phyloP scores from a whole-genome alignment of 2,329 filamentous ascomycete genomes.

The Neoarthrinium moseri region DNA sequence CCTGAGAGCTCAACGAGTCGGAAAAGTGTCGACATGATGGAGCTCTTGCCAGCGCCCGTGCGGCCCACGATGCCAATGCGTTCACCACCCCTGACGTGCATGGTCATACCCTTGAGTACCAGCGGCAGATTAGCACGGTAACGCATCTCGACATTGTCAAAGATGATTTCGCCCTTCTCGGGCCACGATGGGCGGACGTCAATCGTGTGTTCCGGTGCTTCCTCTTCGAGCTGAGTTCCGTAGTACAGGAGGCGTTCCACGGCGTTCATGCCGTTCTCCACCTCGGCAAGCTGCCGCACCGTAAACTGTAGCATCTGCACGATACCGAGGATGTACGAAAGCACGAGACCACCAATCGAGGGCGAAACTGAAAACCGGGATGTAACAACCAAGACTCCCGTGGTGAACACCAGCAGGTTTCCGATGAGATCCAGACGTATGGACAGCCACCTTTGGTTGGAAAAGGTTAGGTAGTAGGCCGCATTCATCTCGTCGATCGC shows the following conservation, averaged over 20 bases:
- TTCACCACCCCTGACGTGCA: conserved; percentile 74
- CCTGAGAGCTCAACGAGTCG: conserved; percentile 67
- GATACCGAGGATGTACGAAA: conserved; percentile 90
- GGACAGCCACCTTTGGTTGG: conserved; percentile 92
- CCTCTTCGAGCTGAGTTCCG: conserved; percentile 81
- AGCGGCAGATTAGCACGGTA: conserved; percentile 72
- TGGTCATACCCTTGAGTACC: conserved; percentile 67
- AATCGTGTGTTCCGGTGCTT: conserved; percentile 77
- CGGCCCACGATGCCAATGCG: conserved; percentile 79
- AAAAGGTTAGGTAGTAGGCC: conserved; percentile 92
- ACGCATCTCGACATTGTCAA: conserved; percentile 75
- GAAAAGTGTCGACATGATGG: conserved; percentile 81
- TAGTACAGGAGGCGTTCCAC: conserved; percentile 92
- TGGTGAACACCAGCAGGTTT: conserved; percentile 80
- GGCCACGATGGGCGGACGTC: conserved; percentile 79
- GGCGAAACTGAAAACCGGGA: conserved; percentile 83
- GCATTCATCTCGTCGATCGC: conserved; percentile 90
- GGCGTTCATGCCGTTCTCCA: conserved; percentile 97
- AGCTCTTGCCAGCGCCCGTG: conserved; percentile 80
- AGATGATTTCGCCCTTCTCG: conserved; percentile 77
- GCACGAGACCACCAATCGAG: conserved; percentile 80
- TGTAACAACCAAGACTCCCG: conserved; percentile 87
- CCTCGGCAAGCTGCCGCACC: conserved; percentile 88
- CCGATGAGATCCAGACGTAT: conserved; percentile 82
- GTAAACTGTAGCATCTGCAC: conserved; percentile 97